These are phyloP conservation scores for Laburnicola sp. DNA, from an alignment of 2,329 filamentous ascomycete genomes.

Conservation along the genomic window DNA sequence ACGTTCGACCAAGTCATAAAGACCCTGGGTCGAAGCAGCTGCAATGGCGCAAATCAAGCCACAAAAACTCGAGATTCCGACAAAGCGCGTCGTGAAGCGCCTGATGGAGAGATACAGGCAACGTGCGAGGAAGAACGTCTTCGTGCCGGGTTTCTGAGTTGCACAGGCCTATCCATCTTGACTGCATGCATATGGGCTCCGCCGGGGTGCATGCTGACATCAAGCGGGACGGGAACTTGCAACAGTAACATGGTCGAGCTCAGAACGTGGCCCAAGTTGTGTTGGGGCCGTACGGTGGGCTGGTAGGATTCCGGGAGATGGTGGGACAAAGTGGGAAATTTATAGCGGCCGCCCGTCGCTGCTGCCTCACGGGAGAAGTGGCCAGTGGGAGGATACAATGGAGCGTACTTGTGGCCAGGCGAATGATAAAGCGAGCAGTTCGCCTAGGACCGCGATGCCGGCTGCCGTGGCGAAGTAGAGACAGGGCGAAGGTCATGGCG, in stretches of 20 bases:
- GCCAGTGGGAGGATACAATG: no score
- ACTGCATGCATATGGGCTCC: constrained; percentile 9
- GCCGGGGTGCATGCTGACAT: constrained; percentile 21
- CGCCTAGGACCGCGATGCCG: neutral
- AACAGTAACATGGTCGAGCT: constrained; percentile 1
- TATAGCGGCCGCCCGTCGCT: no score
- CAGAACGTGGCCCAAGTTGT: neutral
- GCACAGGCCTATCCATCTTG: neutral
- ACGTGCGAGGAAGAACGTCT: constrained; percentile 4
- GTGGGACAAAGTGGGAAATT: no score
- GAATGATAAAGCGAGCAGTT: neutral
- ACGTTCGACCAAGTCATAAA: constrained; percentile 28
- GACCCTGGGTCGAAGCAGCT: constrained; percentile 18
- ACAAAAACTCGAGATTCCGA: constrained; percentile 4
- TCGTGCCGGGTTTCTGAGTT: constrained; percentile 1
- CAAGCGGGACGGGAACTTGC: constrained; percentile 9
- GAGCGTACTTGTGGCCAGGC: neutral
- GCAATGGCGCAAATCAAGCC: constrained; percentile 1
- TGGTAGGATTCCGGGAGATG: no score
- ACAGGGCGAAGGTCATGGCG: neutral
- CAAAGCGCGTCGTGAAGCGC: constrained; percentile 10
- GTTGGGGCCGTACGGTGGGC: no score
- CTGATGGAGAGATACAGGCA: constrained; percentile 11
- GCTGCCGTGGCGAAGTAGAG: neutral
- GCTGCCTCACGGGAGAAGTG: no score